Evolutionary conservation across 306 rosid species (phyloP).

Genomic region (Begonia loranthoides): DNA sequence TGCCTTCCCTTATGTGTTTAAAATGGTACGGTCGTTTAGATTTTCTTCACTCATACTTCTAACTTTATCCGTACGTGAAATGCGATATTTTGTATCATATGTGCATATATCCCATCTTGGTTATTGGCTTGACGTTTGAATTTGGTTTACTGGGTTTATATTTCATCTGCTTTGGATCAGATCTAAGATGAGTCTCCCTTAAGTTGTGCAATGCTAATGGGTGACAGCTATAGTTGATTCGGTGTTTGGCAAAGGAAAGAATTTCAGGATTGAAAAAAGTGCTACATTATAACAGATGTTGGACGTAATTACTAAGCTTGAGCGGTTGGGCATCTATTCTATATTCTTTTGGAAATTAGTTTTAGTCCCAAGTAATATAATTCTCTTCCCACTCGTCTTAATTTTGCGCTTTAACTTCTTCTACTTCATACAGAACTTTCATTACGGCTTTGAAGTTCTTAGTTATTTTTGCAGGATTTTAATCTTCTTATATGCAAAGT

Average conservation of each 20-base stretch:
- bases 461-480: neutral
- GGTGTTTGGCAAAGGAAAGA: slow-evolving; percentile 19
- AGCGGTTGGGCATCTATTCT: neutral
- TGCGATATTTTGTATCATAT: slow-evolving; percentile 11
- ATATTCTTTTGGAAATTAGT: neutral
- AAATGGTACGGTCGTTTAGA: slow-evolving; percentile 17
- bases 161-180: slow-evolving; percentile 37
- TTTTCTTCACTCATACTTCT: slow-evolving; percentile 22
- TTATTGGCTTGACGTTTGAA: slow-evolving; percentile 26
- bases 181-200: slow-evolving; percentile 38
- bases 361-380: neutral
- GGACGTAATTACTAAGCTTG: neutral
- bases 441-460: neutral
- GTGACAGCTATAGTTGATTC: slow-evolving; percentile 10
- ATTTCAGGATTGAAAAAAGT: neutral
- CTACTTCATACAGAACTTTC: neutral
- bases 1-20: slow-evolving; percentile 5
- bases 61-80: slow-evolving; percentile 9
- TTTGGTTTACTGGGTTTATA: slow-evolving; percentile 22
- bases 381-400: neutral
- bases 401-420: neutral
- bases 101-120: slow-evolving; percentile 15
- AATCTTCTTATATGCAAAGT: neutral
- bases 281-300: neutral
- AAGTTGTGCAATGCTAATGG: slow-evolving; percentile 14